phyloP scores from a whole-genome alignment of 225 moss, liverwort and hornwort genomes.

The Ulota crispa region DNA sequence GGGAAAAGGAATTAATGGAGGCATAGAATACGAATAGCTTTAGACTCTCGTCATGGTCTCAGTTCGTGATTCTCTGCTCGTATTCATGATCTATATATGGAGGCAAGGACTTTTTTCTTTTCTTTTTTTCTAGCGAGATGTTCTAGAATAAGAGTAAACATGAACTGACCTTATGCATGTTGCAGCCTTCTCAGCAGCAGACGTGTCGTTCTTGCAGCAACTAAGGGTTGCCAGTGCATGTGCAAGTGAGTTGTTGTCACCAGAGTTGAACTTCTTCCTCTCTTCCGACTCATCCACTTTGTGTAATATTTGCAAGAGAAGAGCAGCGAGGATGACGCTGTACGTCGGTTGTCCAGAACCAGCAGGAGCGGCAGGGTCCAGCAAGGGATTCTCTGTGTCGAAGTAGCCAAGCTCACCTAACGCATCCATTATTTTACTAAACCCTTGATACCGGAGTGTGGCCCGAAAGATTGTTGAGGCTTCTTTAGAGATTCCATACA shows the following conservation, averaged over 20 bases:
- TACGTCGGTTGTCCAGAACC: slow-evolving; percentile 44
- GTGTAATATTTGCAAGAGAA: slow-evolving; percentile 35
- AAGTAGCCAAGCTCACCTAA: slow-evolving; percentile 83
- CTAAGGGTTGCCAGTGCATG: slow-evolving; percentile 44
- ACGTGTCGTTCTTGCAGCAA: slow-evolving; percentile 54
- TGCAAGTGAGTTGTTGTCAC: slow-evolving; percentile 29
- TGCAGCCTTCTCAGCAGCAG: slow-evolving; percentile 61
- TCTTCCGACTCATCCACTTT: slow-evolving; percentile 16
- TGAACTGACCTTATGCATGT: slow-evolving; percentile 64
- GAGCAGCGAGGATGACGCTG: slow-evolving; percentile 42
- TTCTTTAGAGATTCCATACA: slow-evolving; percentile 78
- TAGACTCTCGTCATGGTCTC: not conserved
- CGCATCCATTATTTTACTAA: slow-evolving; percentile 78
- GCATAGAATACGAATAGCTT: not conserved
- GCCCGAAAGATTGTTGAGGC: slow-evolving; percentile 86
- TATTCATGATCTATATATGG: not conserved
- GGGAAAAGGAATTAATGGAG: not conserved
- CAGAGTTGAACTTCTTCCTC: slow-evolving; percentile 26
- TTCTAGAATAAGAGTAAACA: not conserved
- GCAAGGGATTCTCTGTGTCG: slow-evolving; percentile 47
- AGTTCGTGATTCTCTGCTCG: not conserved
- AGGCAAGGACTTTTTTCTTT: not conserved
- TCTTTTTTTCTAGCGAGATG: not conserved
- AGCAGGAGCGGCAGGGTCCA: slow-evolving; percentile 26
- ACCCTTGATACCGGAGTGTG: slow-evolving; percentile 87